Evolutionary conservation across 169 alveolate species (phyloP).

Genomic region (Theileria luwenshuni): DNA sequence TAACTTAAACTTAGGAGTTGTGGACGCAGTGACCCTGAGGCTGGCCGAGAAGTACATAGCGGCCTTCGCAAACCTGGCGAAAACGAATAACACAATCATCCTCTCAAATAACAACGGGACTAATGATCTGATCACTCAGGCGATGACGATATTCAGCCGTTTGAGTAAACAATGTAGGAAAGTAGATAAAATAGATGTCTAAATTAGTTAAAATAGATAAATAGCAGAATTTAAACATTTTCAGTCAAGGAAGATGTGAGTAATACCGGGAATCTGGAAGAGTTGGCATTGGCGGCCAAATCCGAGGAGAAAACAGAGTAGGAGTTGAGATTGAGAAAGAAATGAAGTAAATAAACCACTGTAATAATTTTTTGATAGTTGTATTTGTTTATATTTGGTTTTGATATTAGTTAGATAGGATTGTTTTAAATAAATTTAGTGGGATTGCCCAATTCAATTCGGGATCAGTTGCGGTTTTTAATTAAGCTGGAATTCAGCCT

Average conservation of each 20-base stretch:
- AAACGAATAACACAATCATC: constrained; percentile 79
- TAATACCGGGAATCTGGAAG: neutral
- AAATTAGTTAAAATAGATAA: neutral
- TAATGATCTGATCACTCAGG: constrained; percentile 75
- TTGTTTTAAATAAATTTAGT: no score
- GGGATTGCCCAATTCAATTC: constrained; percentile 13
- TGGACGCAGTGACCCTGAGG: constrained; percentile 77
- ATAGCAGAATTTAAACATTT: neutral
- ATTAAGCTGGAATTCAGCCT: constrained; percentile 10
- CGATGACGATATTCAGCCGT: constrained; percentile 72
- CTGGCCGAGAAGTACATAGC: constrained; percentile 84
- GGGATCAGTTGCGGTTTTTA: constrained; percentile 1
- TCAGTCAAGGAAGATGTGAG: constrained; percentile 21
- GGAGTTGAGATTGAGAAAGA: neutral
- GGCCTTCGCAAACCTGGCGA: constrained; percentile 82
- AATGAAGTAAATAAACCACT: neutral
- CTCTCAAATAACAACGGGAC: constrained; percentile 80
- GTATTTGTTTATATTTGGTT: no score
- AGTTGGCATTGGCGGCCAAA: neutral
- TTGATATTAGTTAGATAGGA: no score
- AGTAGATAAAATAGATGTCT: neutral
- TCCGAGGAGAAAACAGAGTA: neutral
- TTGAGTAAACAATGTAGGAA: constrained; percentile 31
- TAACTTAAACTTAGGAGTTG: constrained; percentile 34
- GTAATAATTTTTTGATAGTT: no score